Conservation (phyloP, 78 protist species). For the Guillardia theta region DNA sequence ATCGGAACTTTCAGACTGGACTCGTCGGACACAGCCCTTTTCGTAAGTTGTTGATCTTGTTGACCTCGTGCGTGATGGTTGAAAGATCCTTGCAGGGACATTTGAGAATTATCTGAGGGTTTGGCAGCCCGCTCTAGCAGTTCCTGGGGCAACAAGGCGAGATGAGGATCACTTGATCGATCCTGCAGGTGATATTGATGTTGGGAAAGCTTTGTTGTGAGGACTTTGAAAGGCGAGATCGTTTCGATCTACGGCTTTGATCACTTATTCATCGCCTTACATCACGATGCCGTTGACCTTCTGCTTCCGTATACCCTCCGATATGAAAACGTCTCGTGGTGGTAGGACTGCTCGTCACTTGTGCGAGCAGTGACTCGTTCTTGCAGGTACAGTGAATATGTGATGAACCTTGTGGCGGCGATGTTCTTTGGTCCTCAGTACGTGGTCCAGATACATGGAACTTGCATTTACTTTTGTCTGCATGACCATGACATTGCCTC, state of each 20-base stretch:
- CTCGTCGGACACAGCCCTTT: neutral
- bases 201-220: no score
- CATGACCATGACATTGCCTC: no score
- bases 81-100: neutral
- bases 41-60: no score
- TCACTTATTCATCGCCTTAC: conserved; percentile 1
- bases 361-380: neutral
- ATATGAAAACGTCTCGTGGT: neutral
- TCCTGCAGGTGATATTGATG: neutral
- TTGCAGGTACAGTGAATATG: neutral
- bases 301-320: neutral
- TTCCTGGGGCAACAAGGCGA: neutral
- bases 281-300: neutral
- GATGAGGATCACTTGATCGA: neutral
- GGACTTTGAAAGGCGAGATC: no score
- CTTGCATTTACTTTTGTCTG: no score
- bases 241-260: neutral
- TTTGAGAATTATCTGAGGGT: neutral
- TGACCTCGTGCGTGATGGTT: no score
- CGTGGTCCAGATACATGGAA: conserved; percentile 2
- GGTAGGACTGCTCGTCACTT: neutral
- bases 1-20: neutral
- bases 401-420: neutral
- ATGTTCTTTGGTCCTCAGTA: neutral
- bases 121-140: conserved; percentile 25